A percentile compares a stretch with the other conserved stretches of the same genome.
These are phyloP conservation scores for Aspergillus sp. DNA, from an alignment of 2,329 filamentous ascomycete genomes.

Conservation along the genomic window DNA sequence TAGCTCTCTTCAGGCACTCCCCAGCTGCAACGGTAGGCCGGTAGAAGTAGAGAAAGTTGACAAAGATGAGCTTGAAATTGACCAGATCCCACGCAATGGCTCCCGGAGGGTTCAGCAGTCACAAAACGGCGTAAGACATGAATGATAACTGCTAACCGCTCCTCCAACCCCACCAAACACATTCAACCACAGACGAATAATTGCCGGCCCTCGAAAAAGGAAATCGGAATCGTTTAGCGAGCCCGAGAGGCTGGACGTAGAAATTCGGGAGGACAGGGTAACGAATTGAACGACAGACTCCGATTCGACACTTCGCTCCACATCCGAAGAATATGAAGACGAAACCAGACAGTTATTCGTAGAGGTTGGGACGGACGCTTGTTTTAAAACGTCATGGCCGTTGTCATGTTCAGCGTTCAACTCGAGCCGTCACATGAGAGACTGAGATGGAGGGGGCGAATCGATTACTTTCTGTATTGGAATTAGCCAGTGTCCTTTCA, in stretches of 20 bases:
- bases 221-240: constrained; percentile 24
- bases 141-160: constrained; percentile 5
- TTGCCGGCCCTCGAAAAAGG: constrained; percentile 10
- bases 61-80: constrained; percentile 16
- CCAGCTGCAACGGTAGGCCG: constrained; percentile 7
- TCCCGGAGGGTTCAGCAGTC: constrained; percentile 8
- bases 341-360: too few relatives aligned
- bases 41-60: constrained; percentile 1
- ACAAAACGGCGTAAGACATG: not conserved
- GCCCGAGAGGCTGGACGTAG: constrained; percentile 21
- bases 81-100: constrained; percentile 27
- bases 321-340: constrained; percentile 4
- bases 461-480: constrained; percentile 56
- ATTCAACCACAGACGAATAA: constrained; percentile 18
- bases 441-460: constrained; percentile 50
- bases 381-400: not conserved
- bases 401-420: constrained; percentile 35
- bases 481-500: constrained; percentile 23
- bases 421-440: constrained; percentile 27
- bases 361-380: too few relatives aligned
- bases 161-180: constrained; percentile 32
- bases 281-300: constrained; percentile 22
- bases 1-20: constrained; percentile 13
- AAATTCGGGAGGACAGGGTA: constrained; percentile 3
- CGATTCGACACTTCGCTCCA: constrained; percentile 10